Conservation (phyloP, 352 stramenopile genomes). For the Albugo laibachii region DNA sequence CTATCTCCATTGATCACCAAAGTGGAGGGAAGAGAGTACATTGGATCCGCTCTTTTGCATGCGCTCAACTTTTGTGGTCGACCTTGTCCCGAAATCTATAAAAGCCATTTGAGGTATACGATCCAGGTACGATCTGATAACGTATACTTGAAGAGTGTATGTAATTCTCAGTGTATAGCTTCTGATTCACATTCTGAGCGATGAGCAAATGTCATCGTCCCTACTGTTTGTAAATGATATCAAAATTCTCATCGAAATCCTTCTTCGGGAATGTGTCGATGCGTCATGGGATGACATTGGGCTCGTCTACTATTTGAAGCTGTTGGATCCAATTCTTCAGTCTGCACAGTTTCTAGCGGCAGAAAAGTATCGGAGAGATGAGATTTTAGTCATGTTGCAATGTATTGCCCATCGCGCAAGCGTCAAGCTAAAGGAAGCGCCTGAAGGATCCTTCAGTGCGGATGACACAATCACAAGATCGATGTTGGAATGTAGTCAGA, state of each 20-base stretch:
- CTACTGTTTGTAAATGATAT: constrained; percentile 58
- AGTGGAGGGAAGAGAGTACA: constrained; percentile 35
- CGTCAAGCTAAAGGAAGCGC: constrained; percentile 4
- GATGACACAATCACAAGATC: background rate
- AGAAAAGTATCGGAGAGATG: constrained; percentile 32
- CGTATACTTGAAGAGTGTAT: background rate
- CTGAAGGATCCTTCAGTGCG: constrained; percentile 21
- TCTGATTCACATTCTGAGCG: constrained; percentile 20
- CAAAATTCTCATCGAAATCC: constrained; percentile 45
- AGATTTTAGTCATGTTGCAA: constrained; percentile 27
- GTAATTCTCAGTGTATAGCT: constrained; percentile 13
- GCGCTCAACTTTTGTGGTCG: constrained; percentile 70
- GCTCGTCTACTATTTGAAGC: constrained; percentile 19
- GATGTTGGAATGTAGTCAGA: constrained; percentile 15
- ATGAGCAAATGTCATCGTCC: constrained; percentile 7
- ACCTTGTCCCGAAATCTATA: constrained; percentile 10
- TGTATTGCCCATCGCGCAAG: constrained; percentile 13
- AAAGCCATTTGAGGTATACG: constrained; percentile 21
- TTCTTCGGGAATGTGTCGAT: constrained; percentile 40
- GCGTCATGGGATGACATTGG: constrained; percentile 25
- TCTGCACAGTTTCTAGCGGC: constrained; percentile 4
- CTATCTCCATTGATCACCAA: constrained; percentile 23
- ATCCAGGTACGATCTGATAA: background rate
- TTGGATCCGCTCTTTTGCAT: constrained; percentile 44
- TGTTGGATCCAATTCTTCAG: constrained; percentile 9